These are phyloP conservation scores for Brassica juncea DNA, from an alignment of 345 rosid genomes.

Conservation along the genomic window DNA sequence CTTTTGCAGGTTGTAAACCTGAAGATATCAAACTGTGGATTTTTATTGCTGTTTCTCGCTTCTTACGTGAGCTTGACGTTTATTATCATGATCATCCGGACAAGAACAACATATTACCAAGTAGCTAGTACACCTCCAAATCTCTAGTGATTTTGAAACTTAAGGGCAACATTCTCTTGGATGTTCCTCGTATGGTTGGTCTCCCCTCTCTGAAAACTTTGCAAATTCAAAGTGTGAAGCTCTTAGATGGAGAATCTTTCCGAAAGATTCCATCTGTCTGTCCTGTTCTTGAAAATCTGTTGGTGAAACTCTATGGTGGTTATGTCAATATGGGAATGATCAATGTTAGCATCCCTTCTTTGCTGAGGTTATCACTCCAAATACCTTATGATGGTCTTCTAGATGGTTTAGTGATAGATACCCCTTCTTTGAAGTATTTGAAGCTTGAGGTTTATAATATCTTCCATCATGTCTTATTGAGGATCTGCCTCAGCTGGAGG, in stretches of 20 bases:
- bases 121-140: slow-evolving; percentile 1
- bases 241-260: not conserved
- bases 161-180: not conserved
- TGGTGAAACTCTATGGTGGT: not conserved
- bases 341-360: not conserved
- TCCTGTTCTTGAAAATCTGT: not conserved
- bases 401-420: slow-evolving; percentile 1
- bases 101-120: not conserved
- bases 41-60: not conserved
- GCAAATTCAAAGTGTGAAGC: not conserved
- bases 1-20: not conserved
- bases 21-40: slow-evolving; percentile 9
- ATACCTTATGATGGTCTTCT: not conserved
- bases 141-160: slow-evolving; percentile 3
- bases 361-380: not conserved
- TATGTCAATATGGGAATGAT: not conserved
- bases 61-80: not conserved
- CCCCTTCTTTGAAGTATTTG: slow-evolving; percentile 8
- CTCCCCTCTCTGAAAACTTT: slow-evolving; percentile 6
- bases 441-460: not conserved
- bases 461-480: not conserved
- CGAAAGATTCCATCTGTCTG: not conserved
- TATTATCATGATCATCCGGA: not conserved
- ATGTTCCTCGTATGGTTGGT: slow-evolving; percentile 14
- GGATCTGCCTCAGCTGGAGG: not conserved